These are phyloP conservation scores for Cladosporium sphaerospermum DNA, from an alignment of 2,329 filamentous ascomycete species.

Conservation along the genomic window DNA sequence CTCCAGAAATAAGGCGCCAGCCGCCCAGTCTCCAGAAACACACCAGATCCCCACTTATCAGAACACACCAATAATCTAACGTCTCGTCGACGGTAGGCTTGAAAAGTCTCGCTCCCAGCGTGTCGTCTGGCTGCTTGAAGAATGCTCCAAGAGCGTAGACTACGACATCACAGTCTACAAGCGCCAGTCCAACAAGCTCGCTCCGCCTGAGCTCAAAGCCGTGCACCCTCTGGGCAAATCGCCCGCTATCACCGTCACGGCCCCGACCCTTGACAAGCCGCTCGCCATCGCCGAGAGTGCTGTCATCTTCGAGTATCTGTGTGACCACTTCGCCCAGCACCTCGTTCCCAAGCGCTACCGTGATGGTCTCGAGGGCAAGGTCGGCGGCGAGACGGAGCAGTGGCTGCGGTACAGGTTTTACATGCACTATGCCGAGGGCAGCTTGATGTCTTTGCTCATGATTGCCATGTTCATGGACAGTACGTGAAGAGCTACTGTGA, in stretches of 20 bases:
- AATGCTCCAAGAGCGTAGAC: constrained; percentile 58
- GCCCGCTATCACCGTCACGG: constrained; percentile 64
- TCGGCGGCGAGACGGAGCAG: constrained; percentile 54
- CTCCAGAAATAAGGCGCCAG: too few species aligned
- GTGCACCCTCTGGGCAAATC: constrained; percentile 84
- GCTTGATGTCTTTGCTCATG: constrained; percentile 66
- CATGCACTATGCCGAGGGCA: constrained; percentile 82
- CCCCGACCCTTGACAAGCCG: constrained; percentile 38
- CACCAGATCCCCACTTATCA: not conserved
- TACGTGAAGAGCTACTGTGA: constrained; percentile 30
- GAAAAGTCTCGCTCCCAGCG: constrained; percentile 76
- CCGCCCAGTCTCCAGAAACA: not conserved
- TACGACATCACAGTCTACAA: constrained; percentile 79
- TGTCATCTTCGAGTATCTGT: constrained; percentile 74
- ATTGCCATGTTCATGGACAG: constrained; percentile 56
- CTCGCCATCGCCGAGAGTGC: constrained; percentile 74
- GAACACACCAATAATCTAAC: too few species aligned
- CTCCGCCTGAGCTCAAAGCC: constrained; percentile 67
- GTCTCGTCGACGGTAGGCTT: constrained; percentile 53
- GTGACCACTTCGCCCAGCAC: constrained; percentile 55
- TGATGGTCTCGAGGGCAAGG: constrained; percentile 47
- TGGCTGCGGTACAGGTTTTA: constrained; percentile 60
- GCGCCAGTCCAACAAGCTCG: constrained; percentile 58
- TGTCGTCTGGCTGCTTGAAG: constrained; percentile 79
- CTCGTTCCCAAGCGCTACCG: constrained; percentile 49